Conservation (phyloP, 1,284 basidiomycete genomes). For the Cutaneotrichosporon sp. region DNA sequence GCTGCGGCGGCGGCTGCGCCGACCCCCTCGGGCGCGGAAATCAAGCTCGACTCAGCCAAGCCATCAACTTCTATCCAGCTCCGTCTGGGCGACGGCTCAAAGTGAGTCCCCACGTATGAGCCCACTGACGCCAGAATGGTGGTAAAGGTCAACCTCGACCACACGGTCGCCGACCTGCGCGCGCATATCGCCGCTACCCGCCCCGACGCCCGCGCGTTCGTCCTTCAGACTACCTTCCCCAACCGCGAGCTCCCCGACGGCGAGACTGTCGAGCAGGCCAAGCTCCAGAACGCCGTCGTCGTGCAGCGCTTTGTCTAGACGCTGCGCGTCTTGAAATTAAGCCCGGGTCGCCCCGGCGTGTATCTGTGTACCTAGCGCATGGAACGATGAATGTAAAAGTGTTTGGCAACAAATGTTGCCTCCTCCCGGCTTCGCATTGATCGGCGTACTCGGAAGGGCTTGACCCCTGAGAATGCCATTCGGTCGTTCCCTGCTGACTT, state of each 20-base stretch:
- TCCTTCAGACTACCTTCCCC: constrained; percentile 80
- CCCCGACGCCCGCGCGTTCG: constrained; percentile 69
- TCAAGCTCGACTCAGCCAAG: constrained; percentile 52
- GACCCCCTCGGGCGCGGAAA: constrained; percentile 12
- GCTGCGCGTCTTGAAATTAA: background rate
- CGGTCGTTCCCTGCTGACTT: too few relatives aligned
- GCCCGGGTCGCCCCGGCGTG: too few relatives aligned
- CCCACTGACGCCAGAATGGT: constrained; percentile 5
- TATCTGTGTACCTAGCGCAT: too few relatives aligned
- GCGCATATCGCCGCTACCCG: constrained; percentile 86
- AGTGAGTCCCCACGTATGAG: background rate
- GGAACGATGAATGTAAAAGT: too few relatives aligned
- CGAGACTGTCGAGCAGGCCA: constrained; percentile 68
- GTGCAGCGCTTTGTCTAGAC: constrained; percentile 62
- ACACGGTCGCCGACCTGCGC: constrained; percentile 82
- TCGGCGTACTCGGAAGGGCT: too few relatives aligned
- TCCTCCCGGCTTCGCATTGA: too few relatives aligned
- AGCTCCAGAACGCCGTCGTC: constrained; percentile 74
- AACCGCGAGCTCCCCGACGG: constrained; percentile 64
- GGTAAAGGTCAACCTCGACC: constrained; percentile 76
- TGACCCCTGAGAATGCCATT: too few relatives aligned
- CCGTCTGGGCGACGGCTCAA: constrained; percentile 78
- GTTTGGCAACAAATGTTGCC: too few relatives aligned
- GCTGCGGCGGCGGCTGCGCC: constrained; percentile 27
- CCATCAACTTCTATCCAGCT: constrained; percentile 91